Conservation (phyloP, 768 basidiomycete genomes). For the Erythrobasidium yunnanense region DNA sequence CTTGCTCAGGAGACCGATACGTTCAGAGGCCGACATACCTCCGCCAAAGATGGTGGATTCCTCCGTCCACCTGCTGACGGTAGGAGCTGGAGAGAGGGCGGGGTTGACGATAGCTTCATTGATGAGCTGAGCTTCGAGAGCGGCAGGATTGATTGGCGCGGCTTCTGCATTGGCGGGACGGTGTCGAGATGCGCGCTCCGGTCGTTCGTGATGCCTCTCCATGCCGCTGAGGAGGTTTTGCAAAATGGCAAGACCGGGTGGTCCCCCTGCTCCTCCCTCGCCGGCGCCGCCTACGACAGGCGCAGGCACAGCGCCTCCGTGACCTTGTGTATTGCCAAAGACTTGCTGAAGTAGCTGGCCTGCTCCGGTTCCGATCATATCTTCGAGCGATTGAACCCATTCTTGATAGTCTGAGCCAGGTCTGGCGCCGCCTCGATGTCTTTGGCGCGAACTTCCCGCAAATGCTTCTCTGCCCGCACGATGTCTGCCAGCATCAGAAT, state of each 20-base stretch:
- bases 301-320: constrained; percentile 25
- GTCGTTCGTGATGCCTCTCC: background rate
- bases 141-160: background rate
- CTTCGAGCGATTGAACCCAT: constrained; percentile 50
- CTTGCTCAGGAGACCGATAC: constrained; percentile 30
- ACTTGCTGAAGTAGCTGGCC: constrained; percentile 75
- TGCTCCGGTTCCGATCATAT: constrained; percentile 68
- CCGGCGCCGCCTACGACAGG: constrained; percentile 12
- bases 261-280: background rate
- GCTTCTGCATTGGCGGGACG: background rate
- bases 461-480: background rate
- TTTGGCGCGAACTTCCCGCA: constrained; percentile 42
- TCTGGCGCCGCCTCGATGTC: constrained; percentile 48
- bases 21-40: constrained; percentile 2
- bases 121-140: constrained; percentile 18
- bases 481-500: background rate
- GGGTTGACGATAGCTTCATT: constrained; percentile 32
- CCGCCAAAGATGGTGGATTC: constrained; percentile 32
- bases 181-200: background rate
- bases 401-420: constrained; percentile 46
- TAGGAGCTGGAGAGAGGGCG: constrained; percentile 40
- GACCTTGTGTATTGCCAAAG: constrained; percentile 42
- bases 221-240: constrained; percentile 8
- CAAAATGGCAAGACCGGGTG: background rate
- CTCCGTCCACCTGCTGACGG: constrained; percentile 43